Evolutionary conservation across 2,329 filamentous ascomycete genomes (phyloP).

Genomic region (Rutstroemia sp.): DNA sequence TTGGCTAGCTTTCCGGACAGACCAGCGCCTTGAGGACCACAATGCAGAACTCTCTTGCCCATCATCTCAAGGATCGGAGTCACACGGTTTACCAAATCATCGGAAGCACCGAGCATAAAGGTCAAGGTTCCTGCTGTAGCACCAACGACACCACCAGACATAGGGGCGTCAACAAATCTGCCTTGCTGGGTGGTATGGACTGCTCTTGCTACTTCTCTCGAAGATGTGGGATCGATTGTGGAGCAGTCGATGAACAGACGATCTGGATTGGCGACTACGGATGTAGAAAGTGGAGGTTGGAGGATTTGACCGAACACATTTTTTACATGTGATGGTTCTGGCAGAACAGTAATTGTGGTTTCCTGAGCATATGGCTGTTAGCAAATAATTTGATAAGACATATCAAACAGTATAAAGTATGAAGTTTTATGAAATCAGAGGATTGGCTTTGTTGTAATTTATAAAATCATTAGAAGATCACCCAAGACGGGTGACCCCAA

Average conservation of each 20-base stretch:
- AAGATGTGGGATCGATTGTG: slow-evolving; percentile 88
- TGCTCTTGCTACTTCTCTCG: slow-evolving; percentile 64
- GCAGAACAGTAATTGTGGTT: slow-evolving; percentile 80
- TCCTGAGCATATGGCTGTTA: slow-evolving; percentile 46
- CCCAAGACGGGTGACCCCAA: slow-evolving; percentile 25
- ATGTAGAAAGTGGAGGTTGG: slow-evolving; percentile 43
- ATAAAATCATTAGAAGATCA: slow-evolving; percentile 25
- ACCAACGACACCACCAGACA: slow-evolving; percentile 93
- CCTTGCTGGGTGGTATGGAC: slow-evolving; percentile 62
- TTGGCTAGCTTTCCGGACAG: slow-evolving; percentile 92
- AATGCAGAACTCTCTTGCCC: slow-evolving; percentile 80
- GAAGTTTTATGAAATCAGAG: slow-evolving; percentile 20
- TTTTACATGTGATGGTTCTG: slow-evolving; percentile 82
- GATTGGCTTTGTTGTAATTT: slow-evolving; percentile 27
- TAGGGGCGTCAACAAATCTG: slow-evolving; percentile 86
- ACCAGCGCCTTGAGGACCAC: slow-evolving; percentile 77
- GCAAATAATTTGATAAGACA: neutral
- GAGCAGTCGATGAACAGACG: slow-evolving; percentile 93
- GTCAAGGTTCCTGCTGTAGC: slow-evolving; percentile 81
- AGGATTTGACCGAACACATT: slow-evolving; percentile 75
- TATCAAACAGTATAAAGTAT: neutral
- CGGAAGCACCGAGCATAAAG: slow-evolving; percentile 82
- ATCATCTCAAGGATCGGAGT: slow-evolving; percentile 69
- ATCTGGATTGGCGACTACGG: slow-evolving; percentile 42
- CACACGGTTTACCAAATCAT: slow-evolving; percentile 53